These are phyloP conservation scores for Penicillium cinerascens DNA, from an alignment of 495 filamentous ascomycete species.

Conservation along the genomic window DNA sequence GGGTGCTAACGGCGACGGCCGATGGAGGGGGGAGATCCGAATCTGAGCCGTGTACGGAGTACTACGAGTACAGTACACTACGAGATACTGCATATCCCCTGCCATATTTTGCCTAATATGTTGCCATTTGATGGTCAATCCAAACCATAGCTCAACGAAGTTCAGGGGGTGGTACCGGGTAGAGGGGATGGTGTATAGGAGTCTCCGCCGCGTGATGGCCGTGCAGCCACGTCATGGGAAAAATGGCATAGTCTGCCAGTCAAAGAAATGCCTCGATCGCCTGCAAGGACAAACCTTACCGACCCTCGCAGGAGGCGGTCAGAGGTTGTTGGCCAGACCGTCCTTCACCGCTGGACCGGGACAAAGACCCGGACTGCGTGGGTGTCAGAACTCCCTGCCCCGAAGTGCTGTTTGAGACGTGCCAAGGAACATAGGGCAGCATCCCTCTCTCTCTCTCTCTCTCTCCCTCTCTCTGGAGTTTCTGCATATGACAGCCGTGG, in stretches of 20 bases:
- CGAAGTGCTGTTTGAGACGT: not conserved
- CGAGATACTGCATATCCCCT: not conserved
- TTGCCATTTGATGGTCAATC: not conserved
- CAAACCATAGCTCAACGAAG: not conserved
- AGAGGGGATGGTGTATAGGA: not conserved
- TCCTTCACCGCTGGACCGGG: constrained; percentile 25
- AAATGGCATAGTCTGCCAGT: constrained; percentile 6
- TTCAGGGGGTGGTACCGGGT: not conserved
- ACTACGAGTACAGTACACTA: not conserved
- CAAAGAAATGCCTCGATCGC: constrained; percentile 6
- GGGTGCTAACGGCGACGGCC: constrained; percentile 7
- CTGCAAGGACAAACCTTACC: constrained; percentile 36
- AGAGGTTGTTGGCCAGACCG: constrained; percentile 1
- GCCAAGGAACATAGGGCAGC: not conserved
- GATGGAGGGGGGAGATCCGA: constrained; percentile 16
- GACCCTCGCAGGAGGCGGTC: constrained; percentile 35
- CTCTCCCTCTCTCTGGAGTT: not conserved
- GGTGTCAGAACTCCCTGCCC: constrained; percentile 12
- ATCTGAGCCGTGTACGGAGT: constrained; percentile 17
- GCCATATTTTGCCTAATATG: constrained; percentile 10
- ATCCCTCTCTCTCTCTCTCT: too few species aligned
- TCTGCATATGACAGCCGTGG: constrained; percentile 9
- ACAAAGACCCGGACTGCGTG: constrained; percentile 16
- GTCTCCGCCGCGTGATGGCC: constrained; percentile 11
- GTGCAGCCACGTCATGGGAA: constrained; percentile 16